Evolutionary conservation across 75 land plant species (phyloP).

Genomic region (Isoetes taiwanensis): DNA sequence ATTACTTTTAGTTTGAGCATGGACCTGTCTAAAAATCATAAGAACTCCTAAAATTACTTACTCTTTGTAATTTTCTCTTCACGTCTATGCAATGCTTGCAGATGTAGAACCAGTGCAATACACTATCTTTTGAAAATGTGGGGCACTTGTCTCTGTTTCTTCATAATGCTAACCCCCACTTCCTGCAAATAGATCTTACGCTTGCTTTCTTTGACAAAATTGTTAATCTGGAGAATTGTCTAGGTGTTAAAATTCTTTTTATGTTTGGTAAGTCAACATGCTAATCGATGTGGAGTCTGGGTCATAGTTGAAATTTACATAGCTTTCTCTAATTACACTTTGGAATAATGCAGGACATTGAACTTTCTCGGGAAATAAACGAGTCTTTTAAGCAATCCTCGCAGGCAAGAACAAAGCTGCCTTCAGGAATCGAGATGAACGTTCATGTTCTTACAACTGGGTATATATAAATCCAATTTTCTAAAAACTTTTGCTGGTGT

Average conservation of each 20-base stretch:
- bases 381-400: conserved; percentile 98
- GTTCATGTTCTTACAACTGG: conserved; percentile 99
- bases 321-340: background rate
- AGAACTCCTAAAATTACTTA: no score
- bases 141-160: background rate
- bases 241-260: background rate
- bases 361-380: conserved; percentile 97
- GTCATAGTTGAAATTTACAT: background rate
- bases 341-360: conserved; percentile 61
- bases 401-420: conserved; percentile 95
- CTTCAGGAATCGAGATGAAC: conserved; percentile 95
- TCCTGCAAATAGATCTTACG: no score
- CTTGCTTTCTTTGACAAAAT: background rate
- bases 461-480: conserved; percentile 31
- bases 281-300: background rate
- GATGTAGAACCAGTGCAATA: no score
- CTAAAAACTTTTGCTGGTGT: no score
- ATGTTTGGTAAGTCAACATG: background rate
- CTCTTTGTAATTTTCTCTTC: no score
- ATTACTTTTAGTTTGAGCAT: no score
- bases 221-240: background rate
- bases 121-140: no score
- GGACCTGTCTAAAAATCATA: no score
- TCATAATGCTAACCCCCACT: no score
- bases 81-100: no score